Evolutionary conservation across 2,329 filamentous ascomycete genomes (phyloP).

Genomic region (Chrysoporthe austroafricana): DNA sequence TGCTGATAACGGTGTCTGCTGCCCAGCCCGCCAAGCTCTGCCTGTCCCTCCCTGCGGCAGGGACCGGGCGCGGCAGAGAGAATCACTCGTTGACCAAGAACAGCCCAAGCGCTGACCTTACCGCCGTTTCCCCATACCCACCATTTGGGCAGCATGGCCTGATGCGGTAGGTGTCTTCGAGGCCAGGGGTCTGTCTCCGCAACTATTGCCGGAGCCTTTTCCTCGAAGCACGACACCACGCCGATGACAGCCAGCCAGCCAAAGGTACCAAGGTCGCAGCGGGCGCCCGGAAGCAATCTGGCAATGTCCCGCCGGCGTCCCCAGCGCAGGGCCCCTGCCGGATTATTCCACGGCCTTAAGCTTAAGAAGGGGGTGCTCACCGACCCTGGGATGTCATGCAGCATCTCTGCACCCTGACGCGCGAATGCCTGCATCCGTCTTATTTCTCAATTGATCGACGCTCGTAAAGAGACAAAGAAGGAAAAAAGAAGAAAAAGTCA

Average conservation of each 20-base stretch:
- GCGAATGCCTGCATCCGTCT: not conserved
- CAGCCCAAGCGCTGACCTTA: not conserved
- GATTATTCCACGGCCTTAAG: not conserved
- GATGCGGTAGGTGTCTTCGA: constrained; percentile 10
- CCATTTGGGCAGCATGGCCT: not conserved
- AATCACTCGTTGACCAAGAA: not conserved
- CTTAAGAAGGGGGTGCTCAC: not conserved
- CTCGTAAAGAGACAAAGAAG: not conserved
- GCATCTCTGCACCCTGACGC: not conserved
- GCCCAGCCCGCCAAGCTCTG: not conserved
- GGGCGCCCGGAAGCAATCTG: constrained; percentile 1
- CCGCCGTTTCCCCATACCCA: not conserved
- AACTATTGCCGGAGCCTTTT: constrained; percentile 13
- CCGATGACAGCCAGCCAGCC: not conserved
- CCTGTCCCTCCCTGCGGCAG: not conserved
- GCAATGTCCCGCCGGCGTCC: not conserved
- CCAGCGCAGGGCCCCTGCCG: constrained; percentile 1
- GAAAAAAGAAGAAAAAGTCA: not conserved
- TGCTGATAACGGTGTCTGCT: not conserved
- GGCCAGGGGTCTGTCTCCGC: constrained; percentile 1
- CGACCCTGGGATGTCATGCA: not conserved
- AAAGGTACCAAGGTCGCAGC: constrained; percentile 9
- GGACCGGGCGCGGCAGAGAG: not conserved
- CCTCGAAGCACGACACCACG: constrained; percentile 9
- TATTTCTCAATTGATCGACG: not conserved